Base-by-base conservation (phyloP, 2,329 filamentous ascomycete genomes). In the Ilyonectria robusta region DNA sequence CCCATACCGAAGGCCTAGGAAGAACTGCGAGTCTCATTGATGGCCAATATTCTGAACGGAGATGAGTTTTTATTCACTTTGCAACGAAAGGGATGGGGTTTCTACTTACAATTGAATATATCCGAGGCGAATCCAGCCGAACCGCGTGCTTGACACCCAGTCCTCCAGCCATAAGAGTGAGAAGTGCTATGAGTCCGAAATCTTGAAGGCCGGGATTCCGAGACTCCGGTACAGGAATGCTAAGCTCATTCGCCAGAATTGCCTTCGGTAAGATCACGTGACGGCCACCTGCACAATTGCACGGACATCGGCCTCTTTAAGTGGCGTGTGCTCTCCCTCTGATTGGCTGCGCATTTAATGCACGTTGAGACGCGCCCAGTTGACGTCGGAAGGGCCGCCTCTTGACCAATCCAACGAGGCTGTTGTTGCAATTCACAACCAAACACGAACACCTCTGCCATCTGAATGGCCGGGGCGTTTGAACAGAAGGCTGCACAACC, bases 21-120 rank as follows among this genome's bases (percentile, higher is more conserved):
- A 78, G 58, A 40, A 69, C 60, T 54, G 58, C 66, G 58, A 69
- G 68, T 59, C 72, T 72, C 75, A 76, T 77, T 19, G 56, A 50
- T 62, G 54, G 57, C 62, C 53, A 29, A 33, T 51, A 37, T 64
- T 62, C 69, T 69, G 48, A 33, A 65, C 37, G 23, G 35, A 31
- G 19, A 42, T 59, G 13, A 66, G 59, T 21, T 35, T 46, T 17
- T 19, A 6, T 42, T 50, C 37, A 23, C 11, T 21, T 8, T 40
- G 5, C 31, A 9, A 46, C 15, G 21, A n/a, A 5, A 29, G 33
- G 65, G 23, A 57, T 68, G 33, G 65, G 51, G 67, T 66, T n/a
- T 62, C 33, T 31, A 46, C 53, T 59, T 33, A 33, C 21, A 68
- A 64, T 67, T 55, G 33, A 29, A 46, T 31, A 46, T 47, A 42